Evolutionary conservation across 2,329 filamentous ascomycete genomes (phyloP).

Genomic region (Aspergillus versicolor): DNA sequence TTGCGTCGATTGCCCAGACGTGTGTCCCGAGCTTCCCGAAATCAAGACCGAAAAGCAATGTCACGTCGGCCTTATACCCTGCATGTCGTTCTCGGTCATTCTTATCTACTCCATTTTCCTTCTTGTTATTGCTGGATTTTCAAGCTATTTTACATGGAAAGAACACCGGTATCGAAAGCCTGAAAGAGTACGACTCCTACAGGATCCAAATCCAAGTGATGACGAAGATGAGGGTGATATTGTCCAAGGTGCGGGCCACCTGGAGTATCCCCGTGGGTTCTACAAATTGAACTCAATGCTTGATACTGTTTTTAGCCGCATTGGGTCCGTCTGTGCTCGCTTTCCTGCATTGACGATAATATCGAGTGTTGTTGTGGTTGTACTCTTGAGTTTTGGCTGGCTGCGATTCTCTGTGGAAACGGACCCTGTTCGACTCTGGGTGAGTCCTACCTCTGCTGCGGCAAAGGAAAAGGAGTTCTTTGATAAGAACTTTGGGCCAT

Average conservation of each 20-base stretch:
- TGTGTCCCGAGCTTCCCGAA: conserved; percentile 78
- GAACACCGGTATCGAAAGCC: conserved; percentile 72
- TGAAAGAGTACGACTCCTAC: conserved; percentile 80
- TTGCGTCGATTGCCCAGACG: conserved; percentile 85
- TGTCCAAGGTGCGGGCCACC: conserved; percentile 71
- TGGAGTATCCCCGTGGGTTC: conserved; percentile 73
- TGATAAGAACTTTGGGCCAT: conserved; percentile 88
- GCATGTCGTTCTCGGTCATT: conserved; percentile 89
- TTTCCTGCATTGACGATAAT: conserved; percentile 84
- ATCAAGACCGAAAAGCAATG: conserved; percentile 71
- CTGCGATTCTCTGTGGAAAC: conserved; percentile 84
- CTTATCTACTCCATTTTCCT: conserved; percentile 78
- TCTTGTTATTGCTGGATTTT: conserved; percentile 63
- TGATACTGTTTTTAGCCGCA: conserved; percentile 73
- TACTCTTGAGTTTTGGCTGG: conserved; percentile 82
- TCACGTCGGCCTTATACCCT: conserved; percentile 83
- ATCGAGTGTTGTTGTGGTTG: conserved; percentile 71
- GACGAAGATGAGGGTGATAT: conserved; percentile 92
- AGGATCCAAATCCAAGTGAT: conserved; percentile 79
- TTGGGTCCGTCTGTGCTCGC: conserved; percentile 77
- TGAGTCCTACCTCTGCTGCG: conserved; percentile 87
- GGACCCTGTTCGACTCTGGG: conserved; percentile 90
- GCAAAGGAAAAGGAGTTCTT: conserved; percentile 94
- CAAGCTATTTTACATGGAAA: conserved; percentile 73
- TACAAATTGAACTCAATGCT: conserved; percentile 84